Evolutionary conservation across 2,329 filamentous ascomycete species (phyloP), one percentile per base, ranked within the genome.

Genomic region (Trichoderma koningiopsis): DNA sequence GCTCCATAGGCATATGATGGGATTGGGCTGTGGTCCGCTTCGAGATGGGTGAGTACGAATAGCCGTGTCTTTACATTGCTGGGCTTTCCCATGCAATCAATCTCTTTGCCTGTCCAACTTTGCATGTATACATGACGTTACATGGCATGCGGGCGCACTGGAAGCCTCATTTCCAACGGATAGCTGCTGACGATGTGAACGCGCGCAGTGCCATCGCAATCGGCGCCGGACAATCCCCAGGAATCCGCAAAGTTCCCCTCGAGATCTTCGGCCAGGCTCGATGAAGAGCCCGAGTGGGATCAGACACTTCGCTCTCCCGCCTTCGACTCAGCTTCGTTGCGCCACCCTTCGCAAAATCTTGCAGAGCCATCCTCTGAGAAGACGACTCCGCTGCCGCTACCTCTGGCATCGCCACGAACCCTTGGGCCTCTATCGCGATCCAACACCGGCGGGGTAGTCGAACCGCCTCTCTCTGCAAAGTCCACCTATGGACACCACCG

Each of bases 401-500:
- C 71, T 29, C 72, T 81, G 33, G 75, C 76, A 22, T 81, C 79
- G 10, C 80, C 78, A 47, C 80, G 82, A 68, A 72, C 83, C 55
- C 83, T 83, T 73, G 76, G 78, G 43, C 76, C 81, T 43, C 74
- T 80, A 40, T 79, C 82, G 68, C 83, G 84, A 71, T 76, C 79
- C 31, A 81, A 33, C 24, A 27, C 27, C 56, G 70, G 78, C 68
- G 79, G 79, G 37, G 78, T 84, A 62, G 79, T 84, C 70, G 86
- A 88, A 74, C 83, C 86, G 73, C 77, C 83, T n/a, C 79, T 85
- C 70, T 73, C 83, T 59, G 89, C 87, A 68, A 89, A 89, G 76
- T 80, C 81, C 55, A 81, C 81, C 40, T 76, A 98, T 84, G 93
- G 92, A 70, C 94, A 99, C 79, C 94, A 98, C 81, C 91, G 96